Percentiles rank a stretch among this genome's conserved stretches.
These are phyloP conservation scores for Dothidotthia symphoricarpi DNA, from an alignment of 2,329 filamentous ascomycete genomes.

Conservation along the genomic window DNA sequence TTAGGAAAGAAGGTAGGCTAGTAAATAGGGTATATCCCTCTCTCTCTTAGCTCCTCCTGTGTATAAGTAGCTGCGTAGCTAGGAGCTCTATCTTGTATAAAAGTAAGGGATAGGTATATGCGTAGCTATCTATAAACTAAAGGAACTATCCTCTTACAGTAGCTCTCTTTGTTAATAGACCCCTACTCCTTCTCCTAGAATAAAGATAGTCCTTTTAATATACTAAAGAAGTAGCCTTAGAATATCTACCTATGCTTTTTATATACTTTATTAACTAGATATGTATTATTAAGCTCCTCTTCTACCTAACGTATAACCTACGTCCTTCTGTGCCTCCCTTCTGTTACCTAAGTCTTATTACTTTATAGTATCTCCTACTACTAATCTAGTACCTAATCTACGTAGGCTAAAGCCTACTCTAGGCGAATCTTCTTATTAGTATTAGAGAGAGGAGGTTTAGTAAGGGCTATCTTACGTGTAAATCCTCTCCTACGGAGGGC, in stretches of 20 bases:
- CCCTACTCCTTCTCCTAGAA: constrained; percentile 38
- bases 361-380: constrained; percentile 4
- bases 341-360: constrained; percentile 7
- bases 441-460: too few species aligned
- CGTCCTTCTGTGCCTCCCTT: constrained; percentile 2
- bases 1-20: constrained; percentile 4
- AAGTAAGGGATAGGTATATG: constrained; percentile 2
- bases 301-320: constrained; percentile 2
- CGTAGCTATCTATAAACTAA: constrained; percentile 7
- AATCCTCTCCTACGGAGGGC: too few species aligned
- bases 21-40: constrained; percentile 6
- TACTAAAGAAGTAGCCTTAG: constrained; percentile 19
- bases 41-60: background rate
- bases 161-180: constrained; percentile 23
- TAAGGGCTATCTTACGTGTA: too few species aligned
- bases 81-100: constrained; percentile 11
- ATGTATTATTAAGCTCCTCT: constrained; percentile 7
- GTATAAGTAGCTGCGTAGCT: constrained; percentile 2
- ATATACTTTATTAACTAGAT: constrained; percentile 2
- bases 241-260: constrained; percentile 4
- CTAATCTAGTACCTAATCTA: constrained; percentile 2
- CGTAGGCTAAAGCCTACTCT: constrained; percentile 2
- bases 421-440: background rate
- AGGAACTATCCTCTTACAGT: constrained; percentile 10
- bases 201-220: constrained; percentile 22